phyloP scores from a whole-genome alignment of 116 monocot genomes.

The Posidonia oceanica region DNA sequence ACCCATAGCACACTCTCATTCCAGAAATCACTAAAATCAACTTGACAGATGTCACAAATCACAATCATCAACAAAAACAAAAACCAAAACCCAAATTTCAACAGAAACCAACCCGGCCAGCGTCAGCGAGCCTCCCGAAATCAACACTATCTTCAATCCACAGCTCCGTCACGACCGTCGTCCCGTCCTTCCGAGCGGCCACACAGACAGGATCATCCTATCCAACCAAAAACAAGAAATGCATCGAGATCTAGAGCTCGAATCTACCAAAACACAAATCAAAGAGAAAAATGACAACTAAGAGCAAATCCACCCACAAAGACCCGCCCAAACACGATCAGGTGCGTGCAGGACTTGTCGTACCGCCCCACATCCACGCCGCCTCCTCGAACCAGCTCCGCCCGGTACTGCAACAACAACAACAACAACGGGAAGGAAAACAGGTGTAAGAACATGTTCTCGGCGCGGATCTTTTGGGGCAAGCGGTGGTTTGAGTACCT shows the following conservation, averaged over 20 bases:
- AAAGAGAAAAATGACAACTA: not conserved
- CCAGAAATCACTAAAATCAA: too few relatives aligned
- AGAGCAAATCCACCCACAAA: conserved; percentile 27
- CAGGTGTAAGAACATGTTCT: not conserved
- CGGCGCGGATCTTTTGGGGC: not conserved
- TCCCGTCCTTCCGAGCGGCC: conserved; percentile 70
- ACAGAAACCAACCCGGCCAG: conserved; percentile 26
- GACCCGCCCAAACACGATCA: conserved; percentile 53
- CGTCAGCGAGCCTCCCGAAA: conserved; percentile 48
- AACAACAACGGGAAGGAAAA: not conserved
- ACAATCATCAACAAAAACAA: too few relatives aligned
- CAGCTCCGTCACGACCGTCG: conserved; percentile 55
- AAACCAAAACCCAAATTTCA: not conserved
- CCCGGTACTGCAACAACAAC: conserved; percentile 44
- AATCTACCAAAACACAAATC: not conserved
- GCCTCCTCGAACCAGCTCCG: conserved; percentile 57
- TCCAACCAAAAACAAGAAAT: not conserved
- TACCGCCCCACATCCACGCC: conserved; percentile 53
- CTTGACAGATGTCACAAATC: too few relatives aligned
- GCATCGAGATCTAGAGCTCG: not conserved
- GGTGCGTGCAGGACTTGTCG: conserved; percentile 68
- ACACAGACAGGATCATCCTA: conserved; percentile 88
- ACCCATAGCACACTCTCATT: too few relatives aligned
- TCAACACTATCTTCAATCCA: conserved; percentile 83
- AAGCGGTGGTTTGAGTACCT: conserved; percentile 24